phyloP scores from a whole-genome alignment of 2,329 filamentous ascomycete genomes.

The Ciborinia camelliae region DNA sequence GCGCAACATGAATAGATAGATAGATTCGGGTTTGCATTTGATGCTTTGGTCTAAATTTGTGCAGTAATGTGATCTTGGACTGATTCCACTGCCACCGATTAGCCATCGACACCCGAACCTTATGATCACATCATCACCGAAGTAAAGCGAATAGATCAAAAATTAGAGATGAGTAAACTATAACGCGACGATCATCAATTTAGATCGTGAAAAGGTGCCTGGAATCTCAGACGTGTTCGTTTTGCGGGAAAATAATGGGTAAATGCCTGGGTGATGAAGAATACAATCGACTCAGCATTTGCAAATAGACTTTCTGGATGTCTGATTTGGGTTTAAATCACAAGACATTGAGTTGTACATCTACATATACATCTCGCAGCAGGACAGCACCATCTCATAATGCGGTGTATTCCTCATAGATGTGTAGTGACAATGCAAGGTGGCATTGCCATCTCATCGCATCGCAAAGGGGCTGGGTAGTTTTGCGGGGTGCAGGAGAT shows the following conservation, averaged over 20 bases:
- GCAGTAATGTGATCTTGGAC: neutral
- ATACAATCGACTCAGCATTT: neutral
- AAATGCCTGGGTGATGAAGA: neutral
- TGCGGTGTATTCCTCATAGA: no score
- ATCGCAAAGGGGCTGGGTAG: neutral
- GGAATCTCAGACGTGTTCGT: neutral
- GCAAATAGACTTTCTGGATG: neutral
- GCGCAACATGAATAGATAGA: neutral
- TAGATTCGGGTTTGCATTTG: neutral
- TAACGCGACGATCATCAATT: neutral
- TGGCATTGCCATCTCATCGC: neutral
- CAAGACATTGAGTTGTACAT: neutral
- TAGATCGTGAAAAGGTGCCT: neutral
- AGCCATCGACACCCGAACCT: neutral
- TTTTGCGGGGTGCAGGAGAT: slow-evolving; percentile 17
- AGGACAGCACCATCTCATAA: no score
- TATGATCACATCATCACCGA: neutral
- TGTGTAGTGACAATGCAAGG: neutral
- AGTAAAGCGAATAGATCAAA: neutral
- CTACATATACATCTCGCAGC: neutral
- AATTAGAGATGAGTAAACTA: neutral
- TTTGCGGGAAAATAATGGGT: neutral
- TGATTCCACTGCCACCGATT: neutral
- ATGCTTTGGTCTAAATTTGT: neutral
- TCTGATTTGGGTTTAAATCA: neutral